Conservation (phyloP, 176 grass and related monocot genomes). For the Avena insularis region DNA sequence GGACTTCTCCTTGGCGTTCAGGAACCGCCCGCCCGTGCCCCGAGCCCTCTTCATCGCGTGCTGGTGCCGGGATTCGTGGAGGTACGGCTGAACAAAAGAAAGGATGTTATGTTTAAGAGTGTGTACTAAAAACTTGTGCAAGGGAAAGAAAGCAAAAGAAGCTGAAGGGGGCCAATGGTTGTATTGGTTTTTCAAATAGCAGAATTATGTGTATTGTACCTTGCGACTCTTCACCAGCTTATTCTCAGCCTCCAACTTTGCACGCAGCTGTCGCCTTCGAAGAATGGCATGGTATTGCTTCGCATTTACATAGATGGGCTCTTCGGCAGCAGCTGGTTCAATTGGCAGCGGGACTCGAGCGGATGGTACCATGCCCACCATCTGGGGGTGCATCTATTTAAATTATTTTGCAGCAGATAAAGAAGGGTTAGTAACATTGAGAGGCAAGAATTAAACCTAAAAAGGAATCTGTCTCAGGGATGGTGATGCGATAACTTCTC, state of each 20-base stretch:
- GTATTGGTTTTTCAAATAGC: too few relatives aligned
- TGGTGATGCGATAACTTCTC: neutral
- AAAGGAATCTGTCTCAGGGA: neutral
- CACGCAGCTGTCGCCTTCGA: slow-evolving; percentile 84
- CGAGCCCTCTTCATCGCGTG: slow-evolving; percentile 98
- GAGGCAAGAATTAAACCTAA: slow-evolving; percentile 13
- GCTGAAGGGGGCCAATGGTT: too few relatives aligned
- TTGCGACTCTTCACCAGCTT: slow-evolving; percentile 88
- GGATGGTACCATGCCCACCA: slow-evolving; percentile 60
- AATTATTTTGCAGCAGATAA: slow-evolving; percentile 23
- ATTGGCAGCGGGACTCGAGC: slow-evolving; percentile 77
- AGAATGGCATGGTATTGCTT: slow-evolving; percentile 97
- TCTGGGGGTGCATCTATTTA: slow-evolving; percentile 75
- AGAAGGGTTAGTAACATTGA: slow-evolving; percentile 10
- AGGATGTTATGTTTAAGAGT: neutral
- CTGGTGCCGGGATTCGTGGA: slow-evolving; percentile 86
- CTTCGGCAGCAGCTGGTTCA: slow-evolving; percentile 79
- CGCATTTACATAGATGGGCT: slow-evolving; percentile 93
- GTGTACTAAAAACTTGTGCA: neutral
- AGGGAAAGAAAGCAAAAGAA: neutral
- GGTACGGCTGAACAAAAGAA: slow-evolving; percentile 54
- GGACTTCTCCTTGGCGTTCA: slow-evolving; percentile 81
- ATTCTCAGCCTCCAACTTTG: slow-evolving; percentile 94
- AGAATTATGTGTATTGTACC: slow-evolving; percentile 41
- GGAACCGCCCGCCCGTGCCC: slow-evolving; percentile 88